Evolutionary conservation across 345 rosid genomes (phyloP).

Genomic region (Toxicodendron radicans): DNA sequence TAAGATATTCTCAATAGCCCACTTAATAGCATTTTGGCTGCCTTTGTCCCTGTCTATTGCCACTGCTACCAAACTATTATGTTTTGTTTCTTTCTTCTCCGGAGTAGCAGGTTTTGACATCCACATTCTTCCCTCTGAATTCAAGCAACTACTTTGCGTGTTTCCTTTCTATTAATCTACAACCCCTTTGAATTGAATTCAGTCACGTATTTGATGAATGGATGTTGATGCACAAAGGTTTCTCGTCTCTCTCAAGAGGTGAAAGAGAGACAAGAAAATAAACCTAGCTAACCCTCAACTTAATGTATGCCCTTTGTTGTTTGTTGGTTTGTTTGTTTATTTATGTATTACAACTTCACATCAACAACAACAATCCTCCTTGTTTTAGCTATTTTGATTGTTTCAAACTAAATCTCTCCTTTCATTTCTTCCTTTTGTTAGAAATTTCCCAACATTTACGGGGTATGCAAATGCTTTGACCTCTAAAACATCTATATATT

Average conservation of each 20-base stretch:
- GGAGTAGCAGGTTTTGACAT: conserved; percentile 30
- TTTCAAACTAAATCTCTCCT: conserved; percentile 16
- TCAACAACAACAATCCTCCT: background rate
- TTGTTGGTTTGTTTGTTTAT: background rate
- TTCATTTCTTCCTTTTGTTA: background rate
- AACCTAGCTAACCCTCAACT: background rate
- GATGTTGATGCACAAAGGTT: background rate
- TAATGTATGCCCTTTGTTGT: background rate
- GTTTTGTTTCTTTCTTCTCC: conserved; percentile 41
- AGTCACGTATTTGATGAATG: no score
- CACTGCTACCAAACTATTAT: conserved; percentile 64
- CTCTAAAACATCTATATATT: background rate
- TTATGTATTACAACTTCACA: conserved; percentile 3
- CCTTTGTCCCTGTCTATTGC: conserved; percentile 80
- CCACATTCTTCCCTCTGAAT: conserved; percentile 37
- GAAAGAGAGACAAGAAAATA: conserved; percentile 18
- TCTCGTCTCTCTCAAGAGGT: conserved; percentile 17
- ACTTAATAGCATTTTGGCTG: conserved; percentile 86
- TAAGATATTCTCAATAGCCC: conserved; percentile 71
- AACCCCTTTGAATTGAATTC: no score
- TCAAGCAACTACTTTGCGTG: background rate
- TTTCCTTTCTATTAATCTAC: background rate
- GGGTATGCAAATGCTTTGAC: conserved; percentile 12
- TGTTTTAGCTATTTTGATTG: conserved; percentile 19
- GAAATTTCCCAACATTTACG: conserved; percentile 21